A percentile compares a stretch with the other conserved stretches of the same genome.
Conservation (phyloP, 2,329 filamentous ascomycete genomes). For the Colletotrichum caudatum region DNA sequence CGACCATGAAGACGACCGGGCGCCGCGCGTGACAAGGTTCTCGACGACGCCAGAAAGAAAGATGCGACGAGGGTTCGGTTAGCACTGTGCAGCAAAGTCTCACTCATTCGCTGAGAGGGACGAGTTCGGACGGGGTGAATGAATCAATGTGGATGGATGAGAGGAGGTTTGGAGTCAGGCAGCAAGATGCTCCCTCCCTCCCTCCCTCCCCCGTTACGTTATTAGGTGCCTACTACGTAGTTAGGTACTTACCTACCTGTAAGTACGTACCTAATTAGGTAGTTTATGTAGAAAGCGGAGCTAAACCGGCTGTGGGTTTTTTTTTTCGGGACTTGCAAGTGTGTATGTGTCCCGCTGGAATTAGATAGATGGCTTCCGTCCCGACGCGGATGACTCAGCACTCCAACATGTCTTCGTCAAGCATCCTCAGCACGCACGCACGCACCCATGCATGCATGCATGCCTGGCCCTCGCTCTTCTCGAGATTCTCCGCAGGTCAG, state of each 20-base stretch:
- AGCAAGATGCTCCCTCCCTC: background rate
- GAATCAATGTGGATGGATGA: background rate
- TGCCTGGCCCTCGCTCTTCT: background rate
- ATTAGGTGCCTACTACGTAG: too few relatives aligned
- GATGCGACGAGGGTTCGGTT: too few relatives aligned
- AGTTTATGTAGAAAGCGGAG: background rate
- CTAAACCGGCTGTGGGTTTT: background rate
- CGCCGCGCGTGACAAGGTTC: background rate
- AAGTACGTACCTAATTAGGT: too few relatives aligned
- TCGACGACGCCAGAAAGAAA: background rate
- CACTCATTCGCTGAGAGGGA: background rate
- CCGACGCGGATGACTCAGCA: background rate
- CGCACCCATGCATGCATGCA: too few relatives aligned
- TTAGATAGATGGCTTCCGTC: background rate
- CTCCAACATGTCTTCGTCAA: background rate
- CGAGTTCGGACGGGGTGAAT: background rate
- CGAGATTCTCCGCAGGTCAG: too few relatives aligned
- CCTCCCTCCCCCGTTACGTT: too few relatives aligned
- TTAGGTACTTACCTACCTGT: too few relatives aligned
- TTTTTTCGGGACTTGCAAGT: background rate
- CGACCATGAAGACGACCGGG: background rate
- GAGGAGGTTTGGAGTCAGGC: background rate
- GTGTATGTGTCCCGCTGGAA: background rate
- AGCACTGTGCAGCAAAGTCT: background rate
- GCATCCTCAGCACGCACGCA: background rate